Evolutionary conservation across 768 basidiomycete genomes (phyloP).

Genomic region (Pilatotrama ljubarskyi): DNA sequence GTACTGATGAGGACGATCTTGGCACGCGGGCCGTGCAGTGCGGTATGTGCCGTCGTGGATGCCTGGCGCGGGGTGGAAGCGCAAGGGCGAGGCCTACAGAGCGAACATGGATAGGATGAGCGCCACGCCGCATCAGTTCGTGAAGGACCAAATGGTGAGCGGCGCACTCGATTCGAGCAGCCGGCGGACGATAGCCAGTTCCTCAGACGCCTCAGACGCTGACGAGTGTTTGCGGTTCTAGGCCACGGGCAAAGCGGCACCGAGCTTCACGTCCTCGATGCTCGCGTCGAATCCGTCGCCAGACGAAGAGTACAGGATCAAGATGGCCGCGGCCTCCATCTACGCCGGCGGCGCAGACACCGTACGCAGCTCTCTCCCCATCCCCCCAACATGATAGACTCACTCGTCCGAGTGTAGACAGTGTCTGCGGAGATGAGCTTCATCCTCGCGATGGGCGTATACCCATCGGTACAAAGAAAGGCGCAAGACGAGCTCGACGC

Average conservation of each 20-base stretch:
- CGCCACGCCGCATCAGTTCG: slow-evolving; percentile 33
- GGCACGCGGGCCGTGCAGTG: neutral
- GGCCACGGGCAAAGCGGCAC: slow-evolving; percentile 23
- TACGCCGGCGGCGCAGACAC: slow-evolving; percentile 20
- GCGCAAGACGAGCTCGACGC: slow-evolving; percentile 33
- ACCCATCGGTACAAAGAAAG: neutral
- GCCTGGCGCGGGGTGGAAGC: slow-evolving; percentile 41
- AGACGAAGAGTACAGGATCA: slow-evolving; percentile 61
- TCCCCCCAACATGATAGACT: neutral
- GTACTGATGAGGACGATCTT: neutral
- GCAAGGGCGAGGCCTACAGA: slow-evolving; percentile 33
- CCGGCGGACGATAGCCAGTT: neutral
- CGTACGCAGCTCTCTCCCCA: neutral
- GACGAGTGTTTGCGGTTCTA: neutral
- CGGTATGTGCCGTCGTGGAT: slow-evolving; percentile 39
- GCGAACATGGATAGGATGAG: slow-evolving; percentile 18
- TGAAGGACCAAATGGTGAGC: slow-evolving; percentile 35
- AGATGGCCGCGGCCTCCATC: slow-evolving; percentile 48
- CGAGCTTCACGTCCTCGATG: slow-evolving; percentile 23
- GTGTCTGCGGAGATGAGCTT: slow-evolving; percentile 7
- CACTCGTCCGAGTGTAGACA: neutral
- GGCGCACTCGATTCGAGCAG: neutral
- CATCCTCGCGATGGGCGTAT: slow-evolving; percentile 5
- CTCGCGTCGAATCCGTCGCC: slow-evolving; percentile 40
- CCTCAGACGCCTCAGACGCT: neutral